These are phyloP conservation scores for Scheffersomyces stambukii DNA, from an alignment of 1,139 yeast species.

Conservation along the genomic window DNA sequence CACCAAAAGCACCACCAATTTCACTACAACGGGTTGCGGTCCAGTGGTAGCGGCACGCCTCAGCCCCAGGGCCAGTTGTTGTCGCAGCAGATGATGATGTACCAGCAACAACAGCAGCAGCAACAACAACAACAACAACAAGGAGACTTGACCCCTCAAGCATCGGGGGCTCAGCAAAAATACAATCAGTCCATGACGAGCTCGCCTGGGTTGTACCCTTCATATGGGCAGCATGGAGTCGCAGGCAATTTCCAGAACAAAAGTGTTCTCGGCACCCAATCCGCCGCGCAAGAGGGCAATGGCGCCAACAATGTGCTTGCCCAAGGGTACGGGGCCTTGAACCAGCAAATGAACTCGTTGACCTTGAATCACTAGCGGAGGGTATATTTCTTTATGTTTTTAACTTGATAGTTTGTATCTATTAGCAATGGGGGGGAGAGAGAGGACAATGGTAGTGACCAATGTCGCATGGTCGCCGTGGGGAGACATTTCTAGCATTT, in stretches of 20 bases:
- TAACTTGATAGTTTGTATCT: conserved; percentile 2
- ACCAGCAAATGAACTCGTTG: conserved; percentile 32
- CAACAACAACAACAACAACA: conserved; percentile 17
- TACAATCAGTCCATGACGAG: conserved; percentile 16
- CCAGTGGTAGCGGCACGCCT: conserved; percentile 12
- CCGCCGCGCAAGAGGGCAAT: no score
- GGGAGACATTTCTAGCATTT: no score
- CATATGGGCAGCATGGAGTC: conserved; percentile 2
- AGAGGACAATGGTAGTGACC: no score
- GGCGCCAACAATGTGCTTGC: no score
- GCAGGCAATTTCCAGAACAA: conserved; percentile 1
- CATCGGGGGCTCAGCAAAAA: no score
- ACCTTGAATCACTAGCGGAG: conserved; percentile 22
- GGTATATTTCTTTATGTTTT: conserved; percentile 1
- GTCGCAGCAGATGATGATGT: conserved; percentile 18
- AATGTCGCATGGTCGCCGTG: no score
- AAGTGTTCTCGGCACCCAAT: conserved; percentile 1
- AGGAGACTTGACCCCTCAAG: conserved; percentile 9
- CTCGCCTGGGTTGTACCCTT: conserved; percentile 24
- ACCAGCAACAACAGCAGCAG: conserved; percentile 17
- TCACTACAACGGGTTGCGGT: conserved; percentile 9
- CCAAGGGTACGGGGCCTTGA: conserved; percentile 16
- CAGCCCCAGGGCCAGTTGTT: conserved; percentile 16
- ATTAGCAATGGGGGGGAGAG: background rate
- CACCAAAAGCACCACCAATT: conserved; percentile 7